Percentiles rank a stretch among this genome's conserved stretches.
Conservation (phyloP, 2,329 filamentous ascomycete species). For the Phialophora chinensis region DNA sequence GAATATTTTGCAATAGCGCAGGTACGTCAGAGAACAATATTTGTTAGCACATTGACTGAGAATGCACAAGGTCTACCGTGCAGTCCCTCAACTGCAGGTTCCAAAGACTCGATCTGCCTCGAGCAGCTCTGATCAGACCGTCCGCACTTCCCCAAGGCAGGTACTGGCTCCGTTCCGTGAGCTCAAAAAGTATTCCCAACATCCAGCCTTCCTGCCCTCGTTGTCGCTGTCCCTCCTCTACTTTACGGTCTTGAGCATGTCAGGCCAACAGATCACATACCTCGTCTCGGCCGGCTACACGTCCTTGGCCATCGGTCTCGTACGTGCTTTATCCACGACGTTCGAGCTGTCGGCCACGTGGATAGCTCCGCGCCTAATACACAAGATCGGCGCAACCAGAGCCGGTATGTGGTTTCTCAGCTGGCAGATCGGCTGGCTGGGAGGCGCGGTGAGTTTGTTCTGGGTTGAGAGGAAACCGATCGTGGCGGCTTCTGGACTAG, state of each 20-base stretch:
- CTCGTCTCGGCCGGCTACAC: constrained; percentile 56
- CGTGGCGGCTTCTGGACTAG: constrained; percentile 55
- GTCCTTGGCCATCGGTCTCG: constrained; percentile 55
- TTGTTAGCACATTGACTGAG: background rate
- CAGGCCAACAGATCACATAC: constrained; percentile 62
- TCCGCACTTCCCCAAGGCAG: background rate
- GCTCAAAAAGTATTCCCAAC: constrained; percentile 44
- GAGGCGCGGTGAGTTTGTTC: constrained; percentile 54
- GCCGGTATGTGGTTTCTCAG: constrained; percentile 73
- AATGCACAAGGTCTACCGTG: background rate
- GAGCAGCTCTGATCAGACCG: background rate
- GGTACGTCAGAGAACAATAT: background rate
- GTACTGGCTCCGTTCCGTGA: constrained; percentile 2
- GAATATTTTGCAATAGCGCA: constrained; percentile 49
- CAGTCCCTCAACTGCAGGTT: background rate
- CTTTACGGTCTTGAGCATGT: constrained; percentile 62
- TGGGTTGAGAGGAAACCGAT: constrained; percentile 44
- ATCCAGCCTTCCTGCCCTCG: constrained; percentile 52
- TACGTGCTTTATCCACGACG: constrained; percentile 55
- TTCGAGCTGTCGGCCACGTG: constrained; percentile 63
- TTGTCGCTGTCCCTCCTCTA: constrained; percentile 59
- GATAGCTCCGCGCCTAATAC: constrained; percentile 58
- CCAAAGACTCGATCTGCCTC: background rate
- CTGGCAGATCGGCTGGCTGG: constrained; percentile 68
- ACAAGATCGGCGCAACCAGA: constrained; percentile 63